These are phyloP conservation scores for Alternaria rosae DNA, from an alignment of 2,329 filamentous ascomycete species.

Conservation along the genomic window DNA sequence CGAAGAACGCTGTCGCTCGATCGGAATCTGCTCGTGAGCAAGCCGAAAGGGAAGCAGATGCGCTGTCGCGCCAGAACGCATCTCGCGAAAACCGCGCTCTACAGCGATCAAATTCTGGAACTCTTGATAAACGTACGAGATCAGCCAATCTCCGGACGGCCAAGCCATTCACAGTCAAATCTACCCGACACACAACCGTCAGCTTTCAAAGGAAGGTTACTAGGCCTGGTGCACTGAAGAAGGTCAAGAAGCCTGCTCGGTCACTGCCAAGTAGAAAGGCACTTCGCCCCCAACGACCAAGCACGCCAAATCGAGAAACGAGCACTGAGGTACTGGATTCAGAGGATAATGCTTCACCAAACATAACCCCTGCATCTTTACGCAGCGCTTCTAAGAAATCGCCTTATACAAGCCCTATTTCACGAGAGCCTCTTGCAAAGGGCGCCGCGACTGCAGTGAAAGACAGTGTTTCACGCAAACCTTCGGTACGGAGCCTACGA, in stretches of 20 bases:
- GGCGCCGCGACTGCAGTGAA: neutral
- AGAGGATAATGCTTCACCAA: slow-evolving; percentile 36
- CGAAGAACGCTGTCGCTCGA: slow-evolving; percentile 31
- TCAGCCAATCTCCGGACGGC: slow-evolving; percentile 15
- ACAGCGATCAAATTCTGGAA: slow-evolving; percentile 31
- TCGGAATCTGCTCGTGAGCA: slow-evolving; percentile 31
- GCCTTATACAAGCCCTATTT: slow-evolving; percentile 3
- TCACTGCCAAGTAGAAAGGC: slow-evolving; percentile 23
- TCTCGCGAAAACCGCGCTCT: slow-evolving; percentile 45
- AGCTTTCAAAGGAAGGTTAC: slow-evolving; percentile 32
- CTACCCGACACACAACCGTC: slow-evolving; percentile 32
- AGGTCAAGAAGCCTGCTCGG: slow-evolving; percentile 26
- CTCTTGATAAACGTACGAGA: slow-evolving; percentile 18
- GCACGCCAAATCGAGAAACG: slow-evolving; percentile 23
- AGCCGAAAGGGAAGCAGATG: slow-evolving; percentile 36
- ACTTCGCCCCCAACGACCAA: slow-evolving; percentile 23
- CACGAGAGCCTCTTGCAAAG: neutral
- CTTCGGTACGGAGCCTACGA: slow-evolving; percentile 10
- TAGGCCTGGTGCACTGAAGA: slow-evolving; percentile 34
- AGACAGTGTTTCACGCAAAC: neutral
- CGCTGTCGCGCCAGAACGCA: slow-evolving; percentile 38
- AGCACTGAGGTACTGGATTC: slow-evolving; percentile 16
- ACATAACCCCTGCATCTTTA: slow-evolving; percentile 48
- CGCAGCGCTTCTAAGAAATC: slow-evolving; percentile 40
- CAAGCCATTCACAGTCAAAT: slow-evolving; percentile 21